Evolutionary conservation across 139 green algal genomes (phyloP).

Genomic region (Pycnococcus provasolii): DNA sequence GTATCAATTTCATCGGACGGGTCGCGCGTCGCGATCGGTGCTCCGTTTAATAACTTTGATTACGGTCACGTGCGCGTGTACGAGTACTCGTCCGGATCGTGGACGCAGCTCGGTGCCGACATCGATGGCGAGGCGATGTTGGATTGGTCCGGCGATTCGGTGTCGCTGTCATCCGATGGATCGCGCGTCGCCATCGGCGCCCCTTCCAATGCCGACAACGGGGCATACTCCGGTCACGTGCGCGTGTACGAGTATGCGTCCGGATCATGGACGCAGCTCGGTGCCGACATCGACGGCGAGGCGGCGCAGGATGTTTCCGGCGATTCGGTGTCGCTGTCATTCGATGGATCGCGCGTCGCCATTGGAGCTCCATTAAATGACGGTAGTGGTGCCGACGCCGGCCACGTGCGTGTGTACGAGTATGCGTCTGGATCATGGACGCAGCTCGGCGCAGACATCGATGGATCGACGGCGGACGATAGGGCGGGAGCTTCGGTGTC

Average conservation of each 20-base stretch:
- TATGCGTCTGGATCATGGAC: background rate
- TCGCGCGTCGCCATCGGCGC: background rate
- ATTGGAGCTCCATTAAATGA: background rate
- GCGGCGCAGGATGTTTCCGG: background rate
- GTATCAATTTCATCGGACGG: background rate
- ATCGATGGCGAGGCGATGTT: slow-evolving; percentile 1
- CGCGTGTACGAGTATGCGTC: background rate
- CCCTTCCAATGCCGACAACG: background rate
- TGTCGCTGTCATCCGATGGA: background rate
- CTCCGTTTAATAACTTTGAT: too few relatives aligned
- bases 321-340: too few relatives aligned
- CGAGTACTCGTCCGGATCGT: background rate
- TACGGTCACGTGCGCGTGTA: slow-evolving; percentile 11
- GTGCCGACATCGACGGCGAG: background rate
- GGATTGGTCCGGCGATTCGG: background rate
- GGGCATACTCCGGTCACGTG: background rate
- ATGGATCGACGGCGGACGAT: background rate
- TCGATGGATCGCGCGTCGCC: background rate
- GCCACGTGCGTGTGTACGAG: slow-evolving; percentile 5
- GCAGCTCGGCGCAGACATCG: background rate
- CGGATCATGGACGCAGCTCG: background rate
- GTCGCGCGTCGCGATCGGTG: too few relatives aligned
- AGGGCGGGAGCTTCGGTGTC: background rate
- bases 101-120: background rate
- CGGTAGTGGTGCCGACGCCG: background rate